Percentiles rank a stretch among this genome's conserved stretches.
These are phyloP conservation scores for Trebouxia sp. DNA, from an alignment of 139 green algal genomes.

Conservation along the genomic window DNA sequence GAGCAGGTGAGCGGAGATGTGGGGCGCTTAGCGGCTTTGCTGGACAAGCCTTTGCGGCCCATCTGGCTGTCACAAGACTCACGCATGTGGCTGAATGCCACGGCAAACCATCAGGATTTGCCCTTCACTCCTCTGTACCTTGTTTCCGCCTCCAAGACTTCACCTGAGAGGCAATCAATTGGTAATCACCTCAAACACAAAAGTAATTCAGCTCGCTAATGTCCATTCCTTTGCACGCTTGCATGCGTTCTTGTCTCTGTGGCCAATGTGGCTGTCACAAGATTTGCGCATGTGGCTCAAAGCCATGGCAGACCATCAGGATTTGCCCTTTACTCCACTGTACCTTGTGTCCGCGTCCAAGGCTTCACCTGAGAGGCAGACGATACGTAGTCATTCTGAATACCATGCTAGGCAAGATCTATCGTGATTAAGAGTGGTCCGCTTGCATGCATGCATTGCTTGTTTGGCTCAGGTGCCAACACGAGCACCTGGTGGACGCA, in stretches of 20 bases:
- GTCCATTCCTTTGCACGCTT: too few relatives aligned
- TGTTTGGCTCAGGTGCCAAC: too few relatives aligned
- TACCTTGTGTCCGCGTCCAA: slow-evolving; percentile 88
- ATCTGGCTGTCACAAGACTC: slow-evolving; percentile 88
- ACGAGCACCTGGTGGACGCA: too few relatives aligned
- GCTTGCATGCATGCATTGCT: background rate
- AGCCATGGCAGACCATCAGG: slow-evolving; percentile 40
- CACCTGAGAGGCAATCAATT: slow-evolving; percentile 29
- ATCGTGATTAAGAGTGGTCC: too few relatives aligned
- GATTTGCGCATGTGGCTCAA: slow-evolving; percentile 76
- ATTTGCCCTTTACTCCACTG: slow-evolving; percentile 82
- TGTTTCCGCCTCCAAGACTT: slow-evolving; percentile 80
- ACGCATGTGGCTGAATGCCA: slow-evolving; percentile 72
- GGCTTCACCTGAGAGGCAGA: slow-evolving; percentile 36
- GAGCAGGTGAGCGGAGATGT: slow-evolving; percentile 15
- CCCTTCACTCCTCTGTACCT: slow-evolving; percentile 88
- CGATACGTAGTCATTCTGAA: slow-evolving; percentile 21
- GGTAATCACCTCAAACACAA: too few relatives aligned
- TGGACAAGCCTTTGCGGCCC: slow-evolving; percentile 90
- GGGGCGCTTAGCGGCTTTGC: slow-evolving; percentile 29
- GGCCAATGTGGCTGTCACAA: too few relatives aligned
- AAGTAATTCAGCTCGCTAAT: too few relatives aligned
- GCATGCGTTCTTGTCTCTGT: background rate
- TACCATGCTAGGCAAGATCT: too few relatives aligned
- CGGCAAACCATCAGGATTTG: slow-evolving; percentile 41